phyloP scores from a whole-genome alignment of 2,329 filamentous ascomycete species.

The Myrmaecium sp. region DNA sequence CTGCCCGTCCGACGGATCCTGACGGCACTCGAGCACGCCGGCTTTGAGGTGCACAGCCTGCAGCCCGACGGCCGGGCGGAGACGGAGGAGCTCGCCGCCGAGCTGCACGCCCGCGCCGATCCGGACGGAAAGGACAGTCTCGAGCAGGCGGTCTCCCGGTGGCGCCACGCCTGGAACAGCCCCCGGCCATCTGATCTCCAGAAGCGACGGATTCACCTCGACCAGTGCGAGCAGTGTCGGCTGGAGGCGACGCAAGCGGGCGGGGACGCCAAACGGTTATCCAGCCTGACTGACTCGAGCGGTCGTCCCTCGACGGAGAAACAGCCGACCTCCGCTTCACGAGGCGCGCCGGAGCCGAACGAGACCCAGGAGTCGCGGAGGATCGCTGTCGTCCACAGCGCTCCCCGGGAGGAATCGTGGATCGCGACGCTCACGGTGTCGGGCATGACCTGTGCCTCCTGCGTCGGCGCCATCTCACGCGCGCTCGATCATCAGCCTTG shows the following conservation, averaged over 20 bases:
- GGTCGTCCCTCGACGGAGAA: no score
- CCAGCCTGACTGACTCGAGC: no score
- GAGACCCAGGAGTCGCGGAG: no score
- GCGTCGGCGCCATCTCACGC: slow-evolving; percentile 7
- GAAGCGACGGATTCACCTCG: slow-evolving; percentile 15
- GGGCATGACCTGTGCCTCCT: slow-evolving; percentile 8
- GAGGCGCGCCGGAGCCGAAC: no score
- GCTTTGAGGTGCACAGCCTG: slow-evolving; percentile 42
- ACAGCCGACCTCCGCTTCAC: no score
- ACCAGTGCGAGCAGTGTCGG: slow-evolving; percentile 18
- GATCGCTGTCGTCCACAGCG: not conserved
- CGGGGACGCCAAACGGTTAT: not conserved
- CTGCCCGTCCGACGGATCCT: slow-evolving; percentile 24
- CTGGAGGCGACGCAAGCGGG: not conserved
- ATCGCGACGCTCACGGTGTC: slow-evolving; percentile 5
- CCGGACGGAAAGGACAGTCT: slow-evolving; percentile 17
- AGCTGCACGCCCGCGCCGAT: slow-evolving; percentile 4
- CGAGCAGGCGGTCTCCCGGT: slow-evolving; percentile 17
- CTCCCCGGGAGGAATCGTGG: slow-evolving; percentile 1
- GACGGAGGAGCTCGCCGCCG: slow-evolving; percentile 5
- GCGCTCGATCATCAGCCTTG: slow-evolving; percentile 7
- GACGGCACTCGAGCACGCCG: slow-evolving; percentile 35
- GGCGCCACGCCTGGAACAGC: slow-evolving; percentile 9
- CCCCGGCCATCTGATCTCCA: slow-evolving; percentile 13
- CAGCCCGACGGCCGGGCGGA: slow-evolving; percentile 15